Base-by-base conservation (phyloP, 1,139 yeast genomes). In the Saccharomyces hybrid region DNA sequence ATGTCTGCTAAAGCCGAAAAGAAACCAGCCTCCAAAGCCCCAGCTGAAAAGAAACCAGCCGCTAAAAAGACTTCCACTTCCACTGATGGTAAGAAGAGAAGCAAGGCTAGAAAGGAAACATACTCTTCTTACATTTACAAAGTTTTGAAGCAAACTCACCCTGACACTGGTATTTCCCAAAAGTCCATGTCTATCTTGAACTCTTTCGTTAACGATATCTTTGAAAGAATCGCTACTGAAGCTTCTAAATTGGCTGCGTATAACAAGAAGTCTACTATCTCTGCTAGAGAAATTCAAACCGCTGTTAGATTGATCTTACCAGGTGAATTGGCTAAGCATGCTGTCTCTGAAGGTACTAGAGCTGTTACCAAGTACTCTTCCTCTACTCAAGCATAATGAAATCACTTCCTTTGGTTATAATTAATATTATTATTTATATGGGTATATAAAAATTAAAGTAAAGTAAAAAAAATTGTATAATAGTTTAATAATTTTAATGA, bases 271-370 rank as follows among this genome's bases (percentile, higher is more conserved):
- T 90, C 97, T 57, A 93, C 99, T 72, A 93, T 93, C 73, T 90
- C 98, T 64, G 96, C 99, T 59, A 90, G 99, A 82, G 99, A 93
- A 80, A 93, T 93, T 73, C 99, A 93, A 80, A 93, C 98, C 69
- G 97, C 99, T 68, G 99, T 93, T 68, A 88, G 98, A 84, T 86
- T 93, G 74, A 93, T 93, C 79, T 87, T 93, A 72, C 99, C 99
- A 67, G 99, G 99, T 85, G 99, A 93, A 81, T 85, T 93, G 78
- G 97, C 99, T 68, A 93, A 91, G 84, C 98, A 91, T 79, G 97
- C 98, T 71, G 97, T 90, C 71, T 88, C 97, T 70, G 98, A 91
- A 80, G 98, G 98, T 83, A 91, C 98, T 70, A 90, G 97, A 86
- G 97, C 99, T 77, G 98, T 93, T 71, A 91, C 98, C 78, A 93